Evolutionary conservation across 2,329 filamentous ascomycete genomes (phyloP).

Genomic region (Colletotrichum trifolii): DNA sequence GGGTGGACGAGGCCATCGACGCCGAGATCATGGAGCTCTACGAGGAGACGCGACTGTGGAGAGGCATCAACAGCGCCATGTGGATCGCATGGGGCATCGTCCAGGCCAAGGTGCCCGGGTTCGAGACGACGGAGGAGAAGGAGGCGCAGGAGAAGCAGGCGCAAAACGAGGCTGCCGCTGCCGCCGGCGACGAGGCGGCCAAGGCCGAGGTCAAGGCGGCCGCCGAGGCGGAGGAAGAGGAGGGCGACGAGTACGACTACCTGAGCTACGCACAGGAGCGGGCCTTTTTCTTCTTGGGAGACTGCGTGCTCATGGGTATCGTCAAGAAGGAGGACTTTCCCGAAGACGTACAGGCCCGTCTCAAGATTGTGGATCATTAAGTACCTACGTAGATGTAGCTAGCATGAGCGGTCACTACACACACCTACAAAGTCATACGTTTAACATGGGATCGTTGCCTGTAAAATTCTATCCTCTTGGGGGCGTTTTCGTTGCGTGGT

Average conservation of each 20-base stretch:
- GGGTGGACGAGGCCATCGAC: conserved; percentile 73
- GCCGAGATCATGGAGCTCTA: conserved; percentile 76
- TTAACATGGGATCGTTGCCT: too few species aligned
- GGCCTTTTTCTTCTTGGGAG: conserved; percentile 94
- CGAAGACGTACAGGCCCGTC: conserved; percentile 66
- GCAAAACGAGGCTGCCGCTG: conserved; percentile 41
- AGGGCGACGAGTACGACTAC: conserved; percentile 89
- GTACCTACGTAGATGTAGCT: not conserved
- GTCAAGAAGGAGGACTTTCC: conserved; percentile 82
- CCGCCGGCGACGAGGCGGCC: conserved; percentile 41
- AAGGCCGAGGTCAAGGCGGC: conserved; percentile 34
- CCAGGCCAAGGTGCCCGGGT: conserved; percentile 85
- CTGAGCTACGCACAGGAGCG: conserved; percentile 90
- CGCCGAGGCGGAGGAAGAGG: conserved; percentile 51
- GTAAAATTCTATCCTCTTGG: too few species aligned
- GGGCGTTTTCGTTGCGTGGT: too few species aligned
- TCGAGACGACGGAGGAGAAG: conserved; percentile 61
- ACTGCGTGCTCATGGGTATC: conserved; percentile 82
- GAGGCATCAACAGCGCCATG: conserved; percentile 85
- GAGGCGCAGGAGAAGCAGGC: conserved; percentile 39
- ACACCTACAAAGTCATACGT: too few species aligned
- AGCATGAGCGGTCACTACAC: too few species aligned
- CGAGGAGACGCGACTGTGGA: conserved; percentile 86
- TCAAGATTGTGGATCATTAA: conserved; percentile 78
- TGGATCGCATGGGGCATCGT: conserved; percentile 98